Base-by-base conservation (phyloP, 1,139 yeast species). In the Kodamaea anthophila region DNA sequence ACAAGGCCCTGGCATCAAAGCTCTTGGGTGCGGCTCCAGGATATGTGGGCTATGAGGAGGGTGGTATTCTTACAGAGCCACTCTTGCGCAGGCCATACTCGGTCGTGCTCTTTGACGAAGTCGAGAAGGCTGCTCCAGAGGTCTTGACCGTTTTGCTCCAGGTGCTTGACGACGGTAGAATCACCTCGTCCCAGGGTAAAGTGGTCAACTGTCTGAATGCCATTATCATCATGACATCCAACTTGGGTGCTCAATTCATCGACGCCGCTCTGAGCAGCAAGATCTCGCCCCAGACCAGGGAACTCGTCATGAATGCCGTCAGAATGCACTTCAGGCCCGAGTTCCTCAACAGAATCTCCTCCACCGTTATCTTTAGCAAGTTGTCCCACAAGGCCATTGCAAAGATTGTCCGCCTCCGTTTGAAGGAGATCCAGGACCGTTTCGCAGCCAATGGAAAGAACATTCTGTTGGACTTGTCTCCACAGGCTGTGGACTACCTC, bases 51-150 rank as follows among this genome's bases (percentile, higher is more conserved):
- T 91, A 85, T 53, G 97, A 88, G 55, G 96, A 91, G 56, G 97
- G 98, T 55, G 98, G 98, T 44, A 76, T 88, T 44, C 70, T 91
- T 44, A 91, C 98, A 3, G 95, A 91, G 49, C 94, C 93, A 37
- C 69, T 91, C 38, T 71, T 86, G 38, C 76, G 96, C 53, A 79
- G 83, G 40, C 98, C 99, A 32, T 93, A 91, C 64, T 84, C 97
- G 4, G 98, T 93, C 15, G 74, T 91, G 18, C 67, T 91, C 41
- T 91, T 91, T 50, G 98, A 91, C 61, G 98, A 91, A 60, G 94
- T 91, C 35, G 98, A 91, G 53, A 91, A 91, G 60, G 99, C 98
- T n/a, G 95, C 96, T 3, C 98, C 98, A 2, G 97, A 91, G 55
- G 98, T 93, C 2, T 70, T 91, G 55, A 93, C 96, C 4, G 79